phyloP scores from a whole-genome alignment of 176 grass and related monocot genomes.

The Carex myosuroides region DNA sequence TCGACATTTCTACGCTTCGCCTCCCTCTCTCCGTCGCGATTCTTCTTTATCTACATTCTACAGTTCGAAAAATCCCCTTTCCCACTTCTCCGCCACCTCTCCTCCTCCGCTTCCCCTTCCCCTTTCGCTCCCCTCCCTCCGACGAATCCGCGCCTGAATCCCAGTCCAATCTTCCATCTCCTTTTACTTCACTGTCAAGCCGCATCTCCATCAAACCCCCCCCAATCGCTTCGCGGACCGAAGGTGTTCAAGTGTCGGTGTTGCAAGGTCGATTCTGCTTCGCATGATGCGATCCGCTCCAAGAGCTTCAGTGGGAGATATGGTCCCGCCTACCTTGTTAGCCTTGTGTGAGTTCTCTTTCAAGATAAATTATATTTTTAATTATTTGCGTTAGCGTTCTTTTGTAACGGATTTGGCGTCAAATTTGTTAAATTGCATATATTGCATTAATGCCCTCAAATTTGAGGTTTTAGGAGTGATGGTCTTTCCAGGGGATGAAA shows the following conservation, averaged over 20 bases:
- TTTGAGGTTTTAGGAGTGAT: background rate
- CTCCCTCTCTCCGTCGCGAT: no score
- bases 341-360: conserved; percentile 49
- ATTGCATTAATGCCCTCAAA: background rate
- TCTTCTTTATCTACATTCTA: no score
- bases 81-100: no score
- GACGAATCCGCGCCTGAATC: no score
- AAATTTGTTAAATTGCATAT: background rate
- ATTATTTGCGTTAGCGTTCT: background rate
- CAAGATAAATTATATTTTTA: background rate
- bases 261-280: conserved; percentile 83
- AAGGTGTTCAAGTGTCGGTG: conserved; percentile 70
- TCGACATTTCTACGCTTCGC: no score
- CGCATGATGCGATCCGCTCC: conserved; percentile 61
- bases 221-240: conserved; percentile 47
- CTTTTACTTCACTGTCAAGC: no score
- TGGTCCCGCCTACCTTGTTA: conserved; percentile 78
- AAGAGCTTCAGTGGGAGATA: conserved; percentile 67
- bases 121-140: no score
- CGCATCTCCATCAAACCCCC: no score
- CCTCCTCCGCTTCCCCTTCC: no score
- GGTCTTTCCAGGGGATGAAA: background rate
- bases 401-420: background rate
- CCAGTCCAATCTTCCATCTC: no score
- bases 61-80: no score